Evolutionary conservation across 2,329 filamentous ascomycete genomes (phyloP).

Genomic region (Exophiala mesophila): DNA sequence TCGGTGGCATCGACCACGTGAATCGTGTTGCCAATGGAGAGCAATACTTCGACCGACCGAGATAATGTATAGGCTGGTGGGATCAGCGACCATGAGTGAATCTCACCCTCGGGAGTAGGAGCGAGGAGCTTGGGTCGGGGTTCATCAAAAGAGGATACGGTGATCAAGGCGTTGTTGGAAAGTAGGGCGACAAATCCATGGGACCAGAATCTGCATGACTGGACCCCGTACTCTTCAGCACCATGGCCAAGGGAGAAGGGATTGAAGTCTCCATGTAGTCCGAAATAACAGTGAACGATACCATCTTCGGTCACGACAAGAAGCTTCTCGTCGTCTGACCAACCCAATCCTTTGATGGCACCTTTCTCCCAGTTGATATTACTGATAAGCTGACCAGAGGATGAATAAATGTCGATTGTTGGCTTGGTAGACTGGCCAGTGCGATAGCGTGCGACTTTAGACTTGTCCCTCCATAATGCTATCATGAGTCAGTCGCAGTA

Average conservation of each 20-base stretch:
- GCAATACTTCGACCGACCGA: slow-evolving; percentile 83
- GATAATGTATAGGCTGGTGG: slow-evolving; percentile 85
- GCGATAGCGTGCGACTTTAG: slow-evolving; percentile 74
- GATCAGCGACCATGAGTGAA: slow-evolving; percentile 85
- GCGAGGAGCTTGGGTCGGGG: slow-evolving; percentile 81
- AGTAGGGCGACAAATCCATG: slow-evolving; percentile 90
- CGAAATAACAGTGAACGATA: slow-evolving; percentile 82
- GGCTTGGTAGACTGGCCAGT: slow-evolving; percentile 68
- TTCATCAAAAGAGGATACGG: slow-evolving; percentile 85
- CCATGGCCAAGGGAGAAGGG: slow-evolving; percentile 90
- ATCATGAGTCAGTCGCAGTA: slow-evolving; percentile 6
- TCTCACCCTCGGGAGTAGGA: slow-evolving; percentile 66
- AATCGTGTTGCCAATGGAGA: slow-evolving; percentile 79
- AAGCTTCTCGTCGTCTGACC: slow-evolving; percentile 93
- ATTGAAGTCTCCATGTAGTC: slow-evolving; percentile 89
- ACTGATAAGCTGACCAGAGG: slow-evolving; percentile 80
- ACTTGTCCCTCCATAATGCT: slow-evolving; percentile 87
- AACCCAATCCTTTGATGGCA: slow-evolving; percentile 79
- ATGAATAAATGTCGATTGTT: slow-evolving; percentile 90
- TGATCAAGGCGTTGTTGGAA: slow-evolving; percentile 78
- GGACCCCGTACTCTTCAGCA: slow-evolving; percentile 80
- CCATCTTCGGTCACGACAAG: slow-evolving; percentile 85
- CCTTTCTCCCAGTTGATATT: slow-evolving; percentile 88
- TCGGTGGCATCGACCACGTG: slow-evolving; percentile 84
- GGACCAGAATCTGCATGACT: slow-evolving; percentile 86